Evolutionary conservation across 768 basidiomycete species (phyloP).

Genomic region (Russula griseocarnosa): DNA sequence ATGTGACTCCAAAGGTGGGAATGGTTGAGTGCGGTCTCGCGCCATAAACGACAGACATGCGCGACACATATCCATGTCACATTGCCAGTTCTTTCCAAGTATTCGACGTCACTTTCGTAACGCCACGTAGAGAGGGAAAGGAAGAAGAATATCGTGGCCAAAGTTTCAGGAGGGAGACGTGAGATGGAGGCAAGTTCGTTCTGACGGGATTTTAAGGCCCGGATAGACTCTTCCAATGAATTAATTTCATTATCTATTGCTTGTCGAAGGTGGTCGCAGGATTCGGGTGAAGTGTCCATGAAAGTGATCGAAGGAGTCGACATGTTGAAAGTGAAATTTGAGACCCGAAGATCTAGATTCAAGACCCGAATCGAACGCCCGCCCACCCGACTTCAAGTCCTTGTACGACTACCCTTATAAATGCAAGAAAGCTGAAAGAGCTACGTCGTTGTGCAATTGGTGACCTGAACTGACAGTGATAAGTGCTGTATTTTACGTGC

Average conservation of each 20-base stretch:
- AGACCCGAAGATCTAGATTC: too few relatives aligned
- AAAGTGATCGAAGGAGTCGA: not conserved
- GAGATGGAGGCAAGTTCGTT: conserved; percentile 18
- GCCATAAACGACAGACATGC: conserved; percentile 25
- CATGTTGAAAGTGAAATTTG: too few relatives aligned
- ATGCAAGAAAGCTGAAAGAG: too few relatives aligned
- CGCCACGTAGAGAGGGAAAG: too few relatives aligned
- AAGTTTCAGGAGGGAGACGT: conserved; percentile 12
- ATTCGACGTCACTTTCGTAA: too few relatives aligned
- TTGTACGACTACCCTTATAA: too few relatives aligned
- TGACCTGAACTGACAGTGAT: too few relatives aligned
- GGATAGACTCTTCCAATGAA: conserved; percentile 5
- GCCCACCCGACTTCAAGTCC: too few relatives aligned
- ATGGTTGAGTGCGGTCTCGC: conserved; percentile 16
- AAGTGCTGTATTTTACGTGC: too few relatives aligned
- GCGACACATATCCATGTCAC: conserved; percentile 9
- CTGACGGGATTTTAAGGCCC: conserved; percentile 2
- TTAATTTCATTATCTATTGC: conserved; percentile 18
- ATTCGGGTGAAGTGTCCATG: not conserved
- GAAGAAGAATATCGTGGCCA: conserved; percentile 12
- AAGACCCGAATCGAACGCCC: too few relatives aligned
- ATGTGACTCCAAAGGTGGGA: conserved; percentile 16
- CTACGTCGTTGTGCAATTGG: too few relatives aligned
- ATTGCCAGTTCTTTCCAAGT: not conserved
- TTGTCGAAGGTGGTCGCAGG: not conserved